Percentiles rank a stretch among this genome's conserved stretches.
These are phyloP conservation scores for Verticillium nubilum DNA, from an alignment of 2,329 filamentous ascomycete genomes.

Conservation along the genomic window DNA sequence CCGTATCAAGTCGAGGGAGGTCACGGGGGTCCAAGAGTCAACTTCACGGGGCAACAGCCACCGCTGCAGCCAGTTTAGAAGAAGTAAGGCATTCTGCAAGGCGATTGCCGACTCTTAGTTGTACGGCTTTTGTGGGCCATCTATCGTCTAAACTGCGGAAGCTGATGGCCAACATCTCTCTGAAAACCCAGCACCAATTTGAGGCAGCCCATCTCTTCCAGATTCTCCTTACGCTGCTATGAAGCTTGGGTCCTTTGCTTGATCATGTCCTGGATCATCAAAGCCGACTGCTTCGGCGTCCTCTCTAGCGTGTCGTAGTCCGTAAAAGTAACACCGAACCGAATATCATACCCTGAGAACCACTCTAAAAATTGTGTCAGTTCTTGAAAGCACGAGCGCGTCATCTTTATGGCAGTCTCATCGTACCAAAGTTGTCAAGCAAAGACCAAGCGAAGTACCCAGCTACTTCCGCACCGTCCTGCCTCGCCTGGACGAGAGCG, in stretches of 20 bases:
- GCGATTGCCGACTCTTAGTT: too few relatives aligned
- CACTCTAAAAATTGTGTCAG: conserved; percentile 41
- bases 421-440: conserved; percentile 70
- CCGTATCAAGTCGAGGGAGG: too few relatives aligned
- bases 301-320: conserved; percentile 74
- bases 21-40: too few relatives aligned
- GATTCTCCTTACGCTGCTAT: background rate
- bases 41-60: too few relatives aligned
- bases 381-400: background rate
- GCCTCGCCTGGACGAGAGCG: conserved; percentile 68
- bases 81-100: too few relatives aligned
- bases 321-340: conserved; percentile 79
- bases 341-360: conserved; percentile 82
- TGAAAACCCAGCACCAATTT: background rate
- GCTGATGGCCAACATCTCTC: background rate
- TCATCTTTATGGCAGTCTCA: background rate
- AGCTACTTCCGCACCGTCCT: conserved; percentile 70
- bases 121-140: too few relatives aligned
- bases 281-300: conserved; percentile 61
- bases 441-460: conserved; percentile 86
- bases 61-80: too few relatives aligned
- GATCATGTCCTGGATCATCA: conserved; percentile 12
- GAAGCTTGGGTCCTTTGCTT: background rate
- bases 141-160: background rate
- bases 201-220: background rate